A percentile compares a stretch with the other conserved stretches of the same genome.
phyloP scores from a whole-genome alignment of 164 flowering plant genomes.

The Nymphaea thermarum region DNA sequence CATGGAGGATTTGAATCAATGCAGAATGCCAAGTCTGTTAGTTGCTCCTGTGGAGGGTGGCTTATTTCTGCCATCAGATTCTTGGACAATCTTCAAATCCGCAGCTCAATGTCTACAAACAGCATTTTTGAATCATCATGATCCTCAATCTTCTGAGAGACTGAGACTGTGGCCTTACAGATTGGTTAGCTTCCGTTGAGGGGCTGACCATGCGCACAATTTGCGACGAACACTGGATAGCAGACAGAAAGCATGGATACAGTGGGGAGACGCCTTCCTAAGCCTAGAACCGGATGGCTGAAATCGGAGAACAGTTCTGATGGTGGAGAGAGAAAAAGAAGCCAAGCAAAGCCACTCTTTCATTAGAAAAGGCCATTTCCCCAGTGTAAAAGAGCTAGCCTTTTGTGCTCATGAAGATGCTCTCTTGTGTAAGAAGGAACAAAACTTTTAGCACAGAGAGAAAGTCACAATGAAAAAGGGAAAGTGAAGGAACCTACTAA shows the following conservation, averaged over 20 bases:
- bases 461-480: background rate
- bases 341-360: background rate
- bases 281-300: background rate
- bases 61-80: constrained; percentile 26
- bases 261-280: background rate
- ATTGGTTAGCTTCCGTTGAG: background rate
- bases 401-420: background rate
- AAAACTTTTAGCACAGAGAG: background rate
- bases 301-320: background rate
- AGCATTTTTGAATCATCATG: background rate
- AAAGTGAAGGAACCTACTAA: too few species aligned
- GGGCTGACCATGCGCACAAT: background rate
- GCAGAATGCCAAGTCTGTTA: constrained; percentile 78
- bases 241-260: background rate
- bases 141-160: background rate
- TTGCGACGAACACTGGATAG: background rate
- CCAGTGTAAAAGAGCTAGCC: background rate
- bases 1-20: constrained; percentile 86
- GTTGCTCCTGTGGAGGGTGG: constrained; percentile 79
- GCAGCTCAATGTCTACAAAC: background rate
- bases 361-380: background rate
- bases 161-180: background rate
- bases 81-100: background rate
- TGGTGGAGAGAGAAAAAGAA: background rate
- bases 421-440: background rate